Conservation (phyloP, 495 filamentous ascomycete species). For the Symbiotaphrina buchneri region DNA sequence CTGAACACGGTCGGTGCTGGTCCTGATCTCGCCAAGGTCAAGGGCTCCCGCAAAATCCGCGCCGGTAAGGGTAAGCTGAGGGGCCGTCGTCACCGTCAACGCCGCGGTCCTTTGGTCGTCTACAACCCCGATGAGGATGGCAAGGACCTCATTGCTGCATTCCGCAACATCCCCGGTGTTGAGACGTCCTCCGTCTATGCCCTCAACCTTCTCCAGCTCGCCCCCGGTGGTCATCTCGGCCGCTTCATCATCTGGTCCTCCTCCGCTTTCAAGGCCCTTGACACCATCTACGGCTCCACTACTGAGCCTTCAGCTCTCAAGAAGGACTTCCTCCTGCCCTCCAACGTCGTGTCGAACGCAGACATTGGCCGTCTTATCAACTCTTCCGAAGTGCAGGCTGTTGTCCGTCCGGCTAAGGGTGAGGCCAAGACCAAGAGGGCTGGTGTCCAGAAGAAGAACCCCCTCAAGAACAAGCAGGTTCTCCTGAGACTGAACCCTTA, state of each 20-base stretch:
- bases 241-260: constrained; percentile 99
- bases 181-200: constrained; percentile 89
- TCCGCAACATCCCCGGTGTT: constrained; percentile 96
- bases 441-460: constrained; percentile 97
- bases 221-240: constrained; percentile 93
- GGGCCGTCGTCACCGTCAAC: constrained; percentile 84
- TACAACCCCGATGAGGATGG: constrained; percentile 87
- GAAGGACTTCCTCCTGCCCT: constrained; percentile 94
- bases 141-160: constrained; percentile 72
- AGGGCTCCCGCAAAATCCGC: constrained; percentile 77
- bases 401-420: constrained; percentile 74
- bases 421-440: constrained; percentile 75
- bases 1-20: constrained; percentile 78
- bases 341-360: constrained; percentile 68
- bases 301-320: constrained; percentile 68
- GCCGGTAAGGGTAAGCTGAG: constrained; percentile 97
- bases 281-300: constrained; percentile 86
- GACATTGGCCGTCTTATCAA: constrained; percentile 95
- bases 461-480: constrained; percentile 91
- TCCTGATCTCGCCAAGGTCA: constrained; percentile 80
- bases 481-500: constrained; percentile 95
- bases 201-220: constrained; percentile 96
- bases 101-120: constrained; percentile 89
- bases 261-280: constrained; percentile 82
- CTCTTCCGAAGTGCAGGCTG: constrained; percentile 91